Evolutionary conservation across 305 asterid genomes (phyloP).

Genomic region (Withania somnifera): DNA sequence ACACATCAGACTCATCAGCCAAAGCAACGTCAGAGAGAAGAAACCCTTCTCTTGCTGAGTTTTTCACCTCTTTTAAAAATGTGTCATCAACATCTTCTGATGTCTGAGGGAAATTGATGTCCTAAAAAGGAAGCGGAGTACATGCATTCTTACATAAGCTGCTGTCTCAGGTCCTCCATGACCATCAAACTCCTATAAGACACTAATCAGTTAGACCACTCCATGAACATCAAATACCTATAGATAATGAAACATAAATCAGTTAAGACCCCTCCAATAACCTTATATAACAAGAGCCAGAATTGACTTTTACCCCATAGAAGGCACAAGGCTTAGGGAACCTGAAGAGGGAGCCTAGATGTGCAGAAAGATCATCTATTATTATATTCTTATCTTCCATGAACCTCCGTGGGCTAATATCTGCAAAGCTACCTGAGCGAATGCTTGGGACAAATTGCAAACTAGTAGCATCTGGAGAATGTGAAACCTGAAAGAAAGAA

Average conservation of each 20-base stretch:
- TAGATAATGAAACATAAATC: background rate
- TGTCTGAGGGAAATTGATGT: conserved; percentile 41
- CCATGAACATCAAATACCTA: conserved; percentile 69
- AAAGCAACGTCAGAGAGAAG: conserved; percentile 53
- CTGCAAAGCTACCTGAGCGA: conserved; percentile 73
- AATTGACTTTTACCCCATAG: conserved; percentile 43
- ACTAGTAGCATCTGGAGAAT: conserved; percentile 27
- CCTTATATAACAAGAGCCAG: background rate
- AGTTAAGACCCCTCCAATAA: background rate
- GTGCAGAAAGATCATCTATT: conserved; percentile 55
- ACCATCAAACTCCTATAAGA: conserved; percentile 59
- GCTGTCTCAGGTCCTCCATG: conserved; percentile 89
- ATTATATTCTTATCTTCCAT: conserved; percentile 80
- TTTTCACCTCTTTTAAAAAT: conserved; percentile 35
- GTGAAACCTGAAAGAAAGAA: conserved; percentile 30
- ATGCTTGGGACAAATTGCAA: conserved; percentile 45
- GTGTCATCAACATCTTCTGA: conserved; percentile 34
- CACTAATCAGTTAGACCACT: background rate
- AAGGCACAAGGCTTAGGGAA: conserved; percentile 62
- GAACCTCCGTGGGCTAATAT: conserved; percentile 66
- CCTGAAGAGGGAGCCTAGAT: conserved; percentile 39
- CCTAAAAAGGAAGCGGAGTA: conserved; percentile 49
- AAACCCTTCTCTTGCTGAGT: conserved; percentile 43
- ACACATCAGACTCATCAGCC: conserved; percentile 41
- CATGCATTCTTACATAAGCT: conserved; percentile 42